These are phyloP conservation scores for Vitis labrusca DNA, from an alignment of 164 flowering plant species.

Conservation along the genomic window DNA sequence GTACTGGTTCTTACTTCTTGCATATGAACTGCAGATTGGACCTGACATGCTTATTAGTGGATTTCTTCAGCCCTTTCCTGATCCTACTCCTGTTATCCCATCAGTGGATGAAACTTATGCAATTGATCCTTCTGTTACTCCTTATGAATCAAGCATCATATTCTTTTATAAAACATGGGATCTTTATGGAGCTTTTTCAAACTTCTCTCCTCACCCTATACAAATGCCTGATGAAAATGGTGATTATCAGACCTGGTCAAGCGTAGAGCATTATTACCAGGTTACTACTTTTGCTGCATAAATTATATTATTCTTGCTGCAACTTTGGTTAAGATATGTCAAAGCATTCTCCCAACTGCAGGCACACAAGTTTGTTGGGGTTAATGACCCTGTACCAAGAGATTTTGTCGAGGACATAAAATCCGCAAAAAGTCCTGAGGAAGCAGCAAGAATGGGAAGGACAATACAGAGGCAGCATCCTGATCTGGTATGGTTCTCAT, in stretches of 20 bases:
- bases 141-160: constrained; percentile 72
- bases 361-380: constrained; percentile 73
- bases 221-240: constrained; percentile 70
- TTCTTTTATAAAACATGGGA: constrained; percentile 98
- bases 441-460: constrained; percentile 92
- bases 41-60: constrained; percentile 96
- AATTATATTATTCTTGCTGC: background rate
- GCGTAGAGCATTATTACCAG: constrained; percentile 97
- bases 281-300: constrained; percentile 27
- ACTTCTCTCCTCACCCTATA: constrained; percentile 88
- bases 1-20: background rate
- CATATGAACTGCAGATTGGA: constrained; percentile 62
- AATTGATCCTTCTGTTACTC: constrained; percentile 72
- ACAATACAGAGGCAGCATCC: constrained; percentile 63
- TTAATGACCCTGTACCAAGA: constrained; percentile 53
- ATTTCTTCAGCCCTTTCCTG: constrained; percentile 92
- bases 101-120: constrained; percentile 73
- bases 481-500: constrained; percentile 52
- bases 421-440: constrained; percentile 90
- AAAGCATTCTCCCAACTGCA: background rate
- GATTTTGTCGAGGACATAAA: constrained; percentile 59
- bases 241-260: constrained; percentile 61
- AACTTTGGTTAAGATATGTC: background rate
- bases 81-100: constrained; percentile 75
- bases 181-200: constrained; percentile 91